A percentile compares a stretch with the other conserved stretches of the same genome.
phyloP scores from a whole-genome alignment of 805 yeast genomes.

The Yarrowia osloensis region DNA sequence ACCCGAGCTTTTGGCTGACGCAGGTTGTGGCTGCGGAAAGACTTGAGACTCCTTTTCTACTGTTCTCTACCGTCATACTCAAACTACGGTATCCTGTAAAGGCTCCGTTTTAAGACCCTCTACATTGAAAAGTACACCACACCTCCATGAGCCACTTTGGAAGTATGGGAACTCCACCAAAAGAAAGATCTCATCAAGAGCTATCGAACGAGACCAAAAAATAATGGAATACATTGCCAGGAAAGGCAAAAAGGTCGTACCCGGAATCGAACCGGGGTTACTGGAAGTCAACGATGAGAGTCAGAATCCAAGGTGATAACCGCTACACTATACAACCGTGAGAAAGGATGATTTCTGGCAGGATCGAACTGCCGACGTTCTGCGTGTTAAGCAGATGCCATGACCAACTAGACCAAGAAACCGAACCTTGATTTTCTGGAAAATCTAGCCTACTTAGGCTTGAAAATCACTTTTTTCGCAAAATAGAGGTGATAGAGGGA shows the following conservation, averaged over 20 bases:
- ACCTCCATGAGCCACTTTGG: too few species aligned
- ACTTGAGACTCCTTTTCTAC: too few species aligned
- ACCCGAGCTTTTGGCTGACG: too few species aligned
- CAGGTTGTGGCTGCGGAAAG: too few species aligned
- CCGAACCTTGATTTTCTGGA: conserved; percentile 31
- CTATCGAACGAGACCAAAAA: neutral
- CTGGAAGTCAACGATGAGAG: neutral
- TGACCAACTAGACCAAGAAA: conserved; percentile 95
- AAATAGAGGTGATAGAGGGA: neutral
- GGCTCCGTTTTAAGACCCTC: too few species aligned
- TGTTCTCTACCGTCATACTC: too few species aligned
- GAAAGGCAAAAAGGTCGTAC: conserved; percentile 18
- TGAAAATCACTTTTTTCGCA: neutral
- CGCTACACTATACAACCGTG: conserved; percentile 28
- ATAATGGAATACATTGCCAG: neutral
- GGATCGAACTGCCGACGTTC: conserved; percentile 99
- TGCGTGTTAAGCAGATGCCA: conserved; percentile 99
- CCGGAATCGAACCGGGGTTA: conserved; percentile 30
- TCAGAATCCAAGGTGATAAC: conserved; percentile 30
- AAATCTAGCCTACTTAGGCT: too few species aligned
- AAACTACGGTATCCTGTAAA: too few species aligned
- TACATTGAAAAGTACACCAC: too few species aligned
- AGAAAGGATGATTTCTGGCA: conserved; percentile 46
- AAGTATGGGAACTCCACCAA: neutral
- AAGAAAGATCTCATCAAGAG: neutral